Evolutionary conservation across 140 eudicot genomes (phyloP).

Genomic region (Artemisia princeps): DNA sequence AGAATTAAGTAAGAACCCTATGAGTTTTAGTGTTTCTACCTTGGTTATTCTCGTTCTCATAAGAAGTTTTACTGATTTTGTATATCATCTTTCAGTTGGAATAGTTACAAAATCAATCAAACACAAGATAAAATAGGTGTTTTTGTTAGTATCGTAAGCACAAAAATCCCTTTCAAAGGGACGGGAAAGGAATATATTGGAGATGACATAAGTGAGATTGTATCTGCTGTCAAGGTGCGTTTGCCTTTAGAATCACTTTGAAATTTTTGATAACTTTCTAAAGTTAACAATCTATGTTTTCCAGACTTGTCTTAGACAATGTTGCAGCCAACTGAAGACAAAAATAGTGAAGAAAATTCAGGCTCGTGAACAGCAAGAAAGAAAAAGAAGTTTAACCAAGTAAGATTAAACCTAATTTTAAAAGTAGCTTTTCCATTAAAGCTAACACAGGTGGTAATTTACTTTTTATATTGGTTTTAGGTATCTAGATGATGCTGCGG

Average conservation of each 20-base stretch:
- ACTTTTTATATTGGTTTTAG: constrained; percentile 29
- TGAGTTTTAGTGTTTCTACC: background rate
- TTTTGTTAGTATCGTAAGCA: constrained; percentile 98
- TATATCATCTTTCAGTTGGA: constrained; percentile 60
- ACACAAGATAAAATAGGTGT: constrained; percentile 94
- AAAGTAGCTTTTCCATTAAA: background rate
- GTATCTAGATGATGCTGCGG: constrained; percentile 69
- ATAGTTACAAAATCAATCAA: constrained; percentile 85
- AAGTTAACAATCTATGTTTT: constrained; percentile 19
- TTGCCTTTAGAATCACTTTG: background rate
- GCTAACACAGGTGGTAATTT: background rate
- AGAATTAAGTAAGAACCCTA: constrained; percentile 69
- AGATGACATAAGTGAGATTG: constrained; percentile 97
- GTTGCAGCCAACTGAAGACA: constrained; percentile 77
- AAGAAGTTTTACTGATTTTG: constrained; percentile 7
- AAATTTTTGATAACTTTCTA: constrained; percentile 1
- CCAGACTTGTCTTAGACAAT: constrained; percentile 78
- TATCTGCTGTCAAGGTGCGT: constrained; percentile 83
- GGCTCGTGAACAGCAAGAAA: constrained; percentile 99
- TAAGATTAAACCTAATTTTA: constrained; percentile 15
- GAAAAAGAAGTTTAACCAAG: constrained; percentile 84
- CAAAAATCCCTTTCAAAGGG: constrained; percentile 96
- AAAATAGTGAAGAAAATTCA: constrained; percentile 89
- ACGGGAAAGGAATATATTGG: constrained; percentile 99
- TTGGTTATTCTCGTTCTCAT: constrained; percentile 6